These are phyloP conservation scores for Trebouxiophyceae sp. DNA, from an alignment of 163 green algal genomes.

Conservation along the genomic window DNA sequence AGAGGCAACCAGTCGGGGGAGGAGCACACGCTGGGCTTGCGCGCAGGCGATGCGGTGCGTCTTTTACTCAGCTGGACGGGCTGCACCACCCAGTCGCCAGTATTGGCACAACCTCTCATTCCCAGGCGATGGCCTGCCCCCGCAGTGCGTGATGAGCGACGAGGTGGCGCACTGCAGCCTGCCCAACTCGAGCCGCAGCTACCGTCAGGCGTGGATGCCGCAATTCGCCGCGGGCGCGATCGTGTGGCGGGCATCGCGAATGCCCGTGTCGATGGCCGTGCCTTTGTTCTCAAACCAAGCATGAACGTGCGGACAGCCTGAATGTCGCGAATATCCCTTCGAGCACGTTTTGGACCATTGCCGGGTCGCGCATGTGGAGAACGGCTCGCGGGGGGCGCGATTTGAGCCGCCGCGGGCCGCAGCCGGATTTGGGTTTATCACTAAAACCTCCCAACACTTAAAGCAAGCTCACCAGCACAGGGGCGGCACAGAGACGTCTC, in stretches of 20 bases:
- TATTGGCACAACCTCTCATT: not conserved
- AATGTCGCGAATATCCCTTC: no score
- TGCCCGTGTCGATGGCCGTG: slow-evolving; percentile 1
- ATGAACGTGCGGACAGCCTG: no score
- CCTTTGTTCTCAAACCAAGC: not conserved
- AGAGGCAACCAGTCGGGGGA: not conserved
- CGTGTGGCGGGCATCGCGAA: not conserved
- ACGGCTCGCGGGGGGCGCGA: no score
- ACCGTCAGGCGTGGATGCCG: slow-evolving; percentile 33
- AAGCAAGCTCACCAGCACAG: no score
- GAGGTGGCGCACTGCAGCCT: slow-evolving; percentile 24
- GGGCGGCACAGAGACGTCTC: no score
- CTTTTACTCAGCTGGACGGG: no score
- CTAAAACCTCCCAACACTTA: no score
- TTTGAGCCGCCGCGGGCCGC: no score
- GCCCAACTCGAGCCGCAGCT: slow-evolving; percentile 16
- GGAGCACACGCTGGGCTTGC: not conserved
- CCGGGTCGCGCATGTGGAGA: no score
- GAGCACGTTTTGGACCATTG: no score
- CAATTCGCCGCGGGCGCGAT: slow-evolving; percentile 27
- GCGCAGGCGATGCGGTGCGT: not conserved
- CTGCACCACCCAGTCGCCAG: no score
- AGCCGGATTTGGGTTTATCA: no score
- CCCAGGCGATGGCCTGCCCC: not conserved
- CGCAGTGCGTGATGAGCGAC: slow-evolving; percentile 16